Conservation (phyloP, 371 early-diverging fungal species). For the Catenaria anguillulae region DNA sequence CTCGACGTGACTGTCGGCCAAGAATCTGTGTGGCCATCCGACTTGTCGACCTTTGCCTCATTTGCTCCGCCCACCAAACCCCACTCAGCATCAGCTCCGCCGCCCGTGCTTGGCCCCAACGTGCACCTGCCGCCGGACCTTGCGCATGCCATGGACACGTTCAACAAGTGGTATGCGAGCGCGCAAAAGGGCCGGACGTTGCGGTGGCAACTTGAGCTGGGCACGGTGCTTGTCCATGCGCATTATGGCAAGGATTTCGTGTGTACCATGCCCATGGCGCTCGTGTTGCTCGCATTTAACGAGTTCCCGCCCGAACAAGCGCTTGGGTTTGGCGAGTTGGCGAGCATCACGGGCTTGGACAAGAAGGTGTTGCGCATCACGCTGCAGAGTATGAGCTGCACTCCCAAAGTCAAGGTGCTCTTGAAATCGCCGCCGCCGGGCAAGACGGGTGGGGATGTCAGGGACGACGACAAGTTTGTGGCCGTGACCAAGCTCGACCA, state of each 20-base stretch:
- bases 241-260: neutral
- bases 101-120: too few species aligned
- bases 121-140: neutral
- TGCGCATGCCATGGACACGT: neutral
- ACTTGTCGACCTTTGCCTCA: neutral
- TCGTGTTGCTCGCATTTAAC: slow-evolving; percentile 61
- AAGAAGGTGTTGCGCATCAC: slow-evolving; percentile 55
- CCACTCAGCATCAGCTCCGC: too few species aligned
- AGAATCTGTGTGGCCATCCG: neutral
- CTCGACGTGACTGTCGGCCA: neutral
- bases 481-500: slow-evolving; percentile 53
- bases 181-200: neutral
- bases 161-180: neutral
- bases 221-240: neutral
- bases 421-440: slow-evolving; percentile 30
- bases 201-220: neutral
- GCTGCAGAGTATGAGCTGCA: slow-evolving; percentile 67
- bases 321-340: neutral
- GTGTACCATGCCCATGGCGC: slow-evolving; percentile 42
- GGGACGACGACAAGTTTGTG: slow-evolving; percentile 43
- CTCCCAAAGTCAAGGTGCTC: slow-evolving; percentile 57
- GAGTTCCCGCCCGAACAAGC: slow-evolving; percentile 12
- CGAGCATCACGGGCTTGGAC: slow-evolving; percentile 26
- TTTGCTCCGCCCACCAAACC: neutral
- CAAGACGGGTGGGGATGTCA: slow-evolving; percentile 32